Conservation (phyloP, 257 asterid species). For the Cynanchum wilfordii region DNA sequence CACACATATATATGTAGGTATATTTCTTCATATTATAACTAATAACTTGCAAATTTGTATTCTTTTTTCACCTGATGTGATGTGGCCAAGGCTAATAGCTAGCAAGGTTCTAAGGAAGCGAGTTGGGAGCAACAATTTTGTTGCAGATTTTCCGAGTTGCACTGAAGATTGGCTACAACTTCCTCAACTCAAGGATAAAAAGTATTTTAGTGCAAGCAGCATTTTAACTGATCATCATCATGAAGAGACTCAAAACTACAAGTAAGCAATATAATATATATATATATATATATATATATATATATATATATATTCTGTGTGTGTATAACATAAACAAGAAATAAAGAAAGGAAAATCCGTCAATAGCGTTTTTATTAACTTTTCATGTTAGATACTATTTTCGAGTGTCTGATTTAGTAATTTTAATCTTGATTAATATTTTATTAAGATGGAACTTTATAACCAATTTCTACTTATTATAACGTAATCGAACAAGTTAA, state of each 20-base stretch:
- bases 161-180: slow-evolving; percentile 19
- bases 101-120: slow-evolving; percentile 46
- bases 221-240: slow-evolving; percentile 10
- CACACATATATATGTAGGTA: too few species aligned
- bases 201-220: slow-evolving; percentile 21
- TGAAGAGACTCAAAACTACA: slow-evolving; percentile 27
- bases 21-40: not conserved
- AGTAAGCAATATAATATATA: slow-evolving; percentile 18
- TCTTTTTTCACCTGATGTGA: slow-evolving; percentile 20
- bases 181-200: slow-evolving; percentile 22
- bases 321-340: too few species aligned
- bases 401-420: too few species aligned
- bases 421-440: too few species aligned
- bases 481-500: too few species aligned
- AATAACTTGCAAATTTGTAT: not conserved
- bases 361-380: too few species aligned
- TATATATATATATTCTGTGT: too few species aligned
- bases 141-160: slow-evolving; percentile 42
- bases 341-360: too few species aligned
- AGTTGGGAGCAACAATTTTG: slow-evolving; percentile 47
- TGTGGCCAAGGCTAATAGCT: slow-evolving; percentile 66
- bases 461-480: too few species aligned
- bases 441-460: too few species aligned
- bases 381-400: too few species aligned
- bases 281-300: too few species aligned